Base-by-base conservation (phyloP, 2,329 filamentous ascomycete genomes). In the Aplosporella prunicola region DNA sequence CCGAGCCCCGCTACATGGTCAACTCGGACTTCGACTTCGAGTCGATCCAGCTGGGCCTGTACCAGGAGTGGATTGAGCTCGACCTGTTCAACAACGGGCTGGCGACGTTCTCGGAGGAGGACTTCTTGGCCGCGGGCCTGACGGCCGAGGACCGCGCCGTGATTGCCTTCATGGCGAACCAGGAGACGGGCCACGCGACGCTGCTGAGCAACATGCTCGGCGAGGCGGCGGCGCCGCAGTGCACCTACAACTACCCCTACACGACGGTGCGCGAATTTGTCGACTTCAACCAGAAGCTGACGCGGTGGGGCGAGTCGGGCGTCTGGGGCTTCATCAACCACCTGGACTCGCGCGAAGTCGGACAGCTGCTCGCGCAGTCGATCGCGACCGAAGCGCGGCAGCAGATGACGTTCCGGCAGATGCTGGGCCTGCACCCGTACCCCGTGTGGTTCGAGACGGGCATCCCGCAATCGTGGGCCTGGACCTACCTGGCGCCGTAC, bases 261-360 rank as follows among this genome's bases (percentile, higher is more conserved):
- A 74, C 64, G 39, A 87, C 75, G 20, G 77, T 89, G 0, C 73
- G 69, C 37, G 83, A 91, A 58, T 89, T 76, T 52, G 67, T 91
- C 50, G 84, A 91, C 64, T 91, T 91, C 63, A 79, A 75, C 58
- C 82, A 89, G 62, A 87, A 87, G 60, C 62, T 91, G n/a, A 91
- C 85, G 1, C 78, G 82, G 22, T 86, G 74, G 59, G 83, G 83
- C 32, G 84, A 91, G 57, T 73, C 79, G 9, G 81, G 83, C 31
- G 82, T 88, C 1, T 87, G 83, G 62, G 83, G 84, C 0, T 91
- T 89, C 64, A 66, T 88, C 45, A 72, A 77, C 34, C 84, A 91
- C 51, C 69, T 91, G 31, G 76, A 89, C 57, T 79, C 80, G 0
- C 78, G 82, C 4, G 80, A 84, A 48, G 80, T 80, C 9, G 83